Evolutionary conservation across 805 yeast genomes (phyloP).

Genomic region (Metschnikowia drakensbergensis): DNA sequence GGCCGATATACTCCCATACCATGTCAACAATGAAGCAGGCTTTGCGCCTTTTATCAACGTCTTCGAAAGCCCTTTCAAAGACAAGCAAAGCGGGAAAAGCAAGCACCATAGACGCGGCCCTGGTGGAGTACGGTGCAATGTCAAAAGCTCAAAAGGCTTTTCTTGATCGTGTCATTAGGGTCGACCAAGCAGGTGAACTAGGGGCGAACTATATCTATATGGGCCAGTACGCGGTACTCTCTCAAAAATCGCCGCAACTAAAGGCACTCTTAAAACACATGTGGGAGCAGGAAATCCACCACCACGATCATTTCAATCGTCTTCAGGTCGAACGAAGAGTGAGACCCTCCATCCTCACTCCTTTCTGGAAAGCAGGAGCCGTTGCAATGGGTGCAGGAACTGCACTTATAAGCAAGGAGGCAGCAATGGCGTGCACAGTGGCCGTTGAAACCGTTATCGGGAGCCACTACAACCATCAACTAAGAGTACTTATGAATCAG

Average conservation of each 20-base stretch:
- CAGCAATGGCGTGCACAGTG: constrained; percentile 99
- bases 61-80: constrained; percentile 7
- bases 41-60: not conserved
- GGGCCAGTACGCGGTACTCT: constrained; percentile 80
- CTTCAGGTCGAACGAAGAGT: constrained; percentile 76
- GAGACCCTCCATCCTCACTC: constrained; percentile 88
- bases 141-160: constrained; percentile 63
- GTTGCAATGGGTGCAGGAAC: constrained; percentile 81
- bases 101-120: not conserved
- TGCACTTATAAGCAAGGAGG: constrained; percentile 84
- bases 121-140: constrained; percentile 33
- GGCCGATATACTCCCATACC: not conserved
- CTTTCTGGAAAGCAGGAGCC: constrained; percentile 92
- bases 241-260: constrained; percentile 65
- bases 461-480: constrained; percentile 87
- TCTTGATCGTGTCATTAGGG: constrained; percentile 73
- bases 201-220: constrained; percentile 93
- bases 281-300: constrained; percentile 98
- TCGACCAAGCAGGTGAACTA: constrained; percentile 96
- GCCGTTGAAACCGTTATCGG: constrained; percentile 99
- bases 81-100: constrained; percentile 3
- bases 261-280: constrained; percentile 82
- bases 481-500: constrained; percentile 69
- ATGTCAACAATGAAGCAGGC: not conserved
- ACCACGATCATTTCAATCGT: constrained; percentile 77